These are phyloP conservation scores for Pittosporum tobira DNA, from an alignment of 129 eudicot genomes.

Conservation along the genomic window DNA sequence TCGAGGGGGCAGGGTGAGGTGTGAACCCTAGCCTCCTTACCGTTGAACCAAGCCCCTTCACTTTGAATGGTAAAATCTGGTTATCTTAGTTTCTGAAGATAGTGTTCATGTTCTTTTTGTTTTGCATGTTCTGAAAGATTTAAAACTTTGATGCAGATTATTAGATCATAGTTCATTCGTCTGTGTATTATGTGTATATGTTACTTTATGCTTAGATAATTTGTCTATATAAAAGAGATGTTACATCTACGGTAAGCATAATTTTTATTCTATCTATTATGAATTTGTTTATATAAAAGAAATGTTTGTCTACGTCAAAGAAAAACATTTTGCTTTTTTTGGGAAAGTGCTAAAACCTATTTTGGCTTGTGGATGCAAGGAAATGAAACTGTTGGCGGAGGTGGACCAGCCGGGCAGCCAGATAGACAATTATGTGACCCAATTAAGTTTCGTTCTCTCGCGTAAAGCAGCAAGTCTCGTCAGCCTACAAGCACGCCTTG, in stretches of 20 bases:
- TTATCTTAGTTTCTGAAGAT: neutral
- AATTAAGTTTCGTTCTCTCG: slow-evolving; percentile 80
- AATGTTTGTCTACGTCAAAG: no score
- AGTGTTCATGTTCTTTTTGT: neutral
- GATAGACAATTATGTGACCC: slow-evolving; percentile 84
- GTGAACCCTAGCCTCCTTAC: no score
- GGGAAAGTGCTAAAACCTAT: neutral
- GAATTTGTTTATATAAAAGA: no score
- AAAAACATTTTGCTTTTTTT: neutral
- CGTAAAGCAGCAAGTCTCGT: slow-evolving; percentile 90
- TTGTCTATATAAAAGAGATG: no score
- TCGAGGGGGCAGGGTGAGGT: no score
- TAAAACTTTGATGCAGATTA: neutral
- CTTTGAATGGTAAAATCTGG: no score
- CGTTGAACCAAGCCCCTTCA: no score
- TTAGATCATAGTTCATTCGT: neutral
- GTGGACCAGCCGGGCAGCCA: slow-evolving; percentile 93
- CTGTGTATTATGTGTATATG: neutral
- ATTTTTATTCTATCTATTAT: no score
- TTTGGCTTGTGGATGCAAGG: slow-evolving; percentile 36
- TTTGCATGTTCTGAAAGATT: neutral
- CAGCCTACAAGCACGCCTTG: slow-evolving; percentile 87
- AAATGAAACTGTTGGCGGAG: slow-evolving; percentile 95
- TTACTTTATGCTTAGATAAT: neutral
- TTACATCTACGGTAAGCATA: no score